phyloP scores from a whole-genome alignment of 108 stramenopile species.

The Skeletonema potamos region DNA sequence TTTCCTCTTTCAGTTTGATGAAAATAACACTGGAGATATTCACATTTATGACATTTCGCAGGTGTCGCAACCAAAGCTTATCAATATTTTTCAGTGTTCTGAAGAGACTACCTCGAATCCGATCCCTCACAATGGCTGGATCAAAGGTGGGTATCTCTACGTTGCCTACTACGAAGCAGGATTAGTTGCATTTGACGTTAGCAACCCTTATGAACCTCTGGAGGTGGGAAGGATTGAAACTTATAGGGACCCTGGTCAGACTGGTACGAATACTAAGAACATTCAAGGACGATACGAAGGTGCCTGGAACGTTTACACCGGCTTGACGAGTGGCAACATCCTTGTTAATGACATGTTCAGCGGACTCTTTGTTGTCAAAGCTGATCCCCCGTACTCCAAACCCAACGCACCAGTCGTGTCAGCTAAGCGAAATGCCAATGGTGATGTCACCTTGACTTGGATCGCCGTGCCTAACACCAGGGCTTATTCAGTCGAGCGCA shows the following conservation, averaged over 20 bases:
- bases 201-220: not conserved
- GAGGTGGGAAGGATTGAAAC: not conserved
- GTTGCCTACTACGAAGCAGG: not conserved
- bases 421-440: not conserved
- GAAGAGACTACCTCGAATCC: not conserved
- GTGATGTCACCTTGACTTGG: not conserved
- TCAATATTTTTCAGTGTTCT: not conserved
- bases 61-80: not conserved
- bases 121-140: not conserved
- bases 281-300: not conserved
- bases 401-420: not conserved
- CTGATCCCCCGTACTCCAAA: not conserved
- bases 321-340: not conserved
- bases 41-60: not conserved
- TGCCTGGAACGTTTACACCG: not conserved
- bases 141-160: not conserved
- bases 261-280: not conserved
- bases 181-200: not conserved
- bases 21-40: not conserved
- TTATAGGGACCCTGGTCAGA: not conserved
- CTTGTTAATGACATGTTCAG: not conserved
- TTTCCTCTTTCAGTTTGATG: not conserved
- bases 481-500: not conserved
- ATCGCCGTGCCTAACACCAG: not conserved
- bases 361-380: not conserved